Evolutionary conservation across 805 yeast species (phyloP), one percentile per base, ranked within the genome.

Genomic region (Lipomyces orientalis): DNA sequence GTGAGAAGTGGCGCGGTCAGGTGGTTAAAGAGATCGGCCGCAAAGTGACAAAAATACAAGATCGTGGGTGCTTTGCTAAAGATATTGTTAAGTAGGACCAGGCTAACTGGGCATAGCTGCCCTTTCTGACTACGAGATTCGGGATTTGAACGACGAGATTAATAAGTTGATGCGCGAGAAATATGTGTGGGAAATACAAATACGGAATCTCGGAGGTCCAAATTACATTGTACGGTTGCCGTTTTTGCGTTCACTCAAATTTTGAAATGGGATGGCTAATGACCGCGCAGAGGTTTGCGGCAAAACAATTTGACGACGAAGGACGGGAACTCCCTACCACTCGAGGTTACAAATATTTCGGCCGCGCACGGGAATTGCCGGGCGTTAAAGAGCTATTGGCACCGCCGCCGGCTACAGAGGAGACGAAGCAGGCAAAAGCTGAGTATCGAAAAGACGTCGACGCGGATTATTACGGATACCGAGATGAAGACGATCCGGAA

Each of bases 321-420:
- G 74, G 73, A 4, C 61, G 66, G 4, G 75, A 73, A 58, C 66
- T 74, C 5, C 79, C 77, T 33, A 63, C 73, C 1, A 75, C 85
- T 0, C 80, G 83, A 52, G 92, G 92, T 0, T 87, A 86, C 70
- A 79, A 89, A 64, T 93, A 90, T 77, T 93, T 87, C 78, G 98
- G 98, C 0, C 79, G 97, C 60, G 97, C 97, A 0, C 82, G 86
- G 62, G 94, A 91, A 56, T 78, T 93, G 8, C 90, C 92, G 0
- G 97, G 90, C 69, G 93, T 90, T 7, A 80, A 82, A 62, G 82
- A 82, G 66, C 69, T 85, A 29, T 68, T 87, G 22, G 80, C 81
- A 62, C 76, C 80, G 54, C 78, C 81, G 55, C 72, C 75, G 25
- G 9, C 37, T 8, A 52, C 55, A 22, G 58, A 39, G n/a, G 39